Conservation (phyloP, 768 basidiomycete genomes). For the Exidia glandulosa region DNA sequence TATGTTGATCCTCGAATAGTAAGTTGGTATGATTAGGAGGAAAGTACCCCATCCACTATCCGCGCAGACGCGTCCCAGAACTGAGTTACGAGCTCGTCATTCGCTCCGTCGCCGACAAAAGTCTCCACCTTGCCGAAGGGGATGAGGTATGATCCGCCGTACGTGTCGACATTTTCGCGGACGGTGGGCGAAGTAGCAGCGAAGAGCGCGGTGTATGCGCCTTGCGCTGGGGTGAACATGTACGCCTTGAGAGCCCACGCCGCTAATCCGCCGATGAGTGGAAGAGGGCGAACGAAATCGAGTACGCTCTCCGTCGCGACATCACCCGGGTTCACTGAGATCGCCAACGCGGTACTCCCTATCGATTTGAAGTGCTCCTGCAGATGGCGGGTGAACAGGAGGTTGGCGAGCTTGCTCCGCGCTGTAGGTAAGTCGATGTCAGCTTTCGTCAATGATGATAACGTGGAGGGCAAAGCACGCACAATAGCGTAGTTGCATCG, state of each 20-base stretch:
- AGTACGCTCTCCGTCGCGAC: constrained; percentile 14
- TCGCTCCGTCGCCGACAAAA: constrained; percentile 3
- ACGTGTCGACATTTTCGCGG: constrained; percentile 10
- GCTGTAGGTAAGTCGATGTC: not conserved
- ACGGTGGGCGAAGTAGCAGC: constrained; percentile 11
- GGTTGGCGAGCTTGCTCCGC: not conserved
- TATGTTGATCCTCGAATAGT: too few relatives aligned
- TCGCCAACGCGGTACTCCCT: not conserved
- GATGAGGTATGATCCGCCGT: constrained; percentile 10
- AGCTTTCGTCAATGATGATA: not conserved
- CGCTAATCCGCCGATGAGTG: not conserved
- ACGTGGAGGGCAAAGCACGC: not conserved
- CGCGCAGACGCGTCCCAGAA: constrained; percentile 8
- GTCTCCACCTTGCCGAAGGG: constrained; percentile 8
- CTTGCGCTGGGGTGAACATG: constrained; percentile 4
- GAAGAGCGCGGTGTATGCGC: constrained; percentile 13
- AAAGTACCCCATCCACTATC: not conserved
- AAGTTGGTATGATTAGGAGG: too few relatives aligned
- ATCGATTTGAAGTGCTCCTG: not conserved
- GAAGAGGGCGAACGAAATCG: constrained; percentile 11
- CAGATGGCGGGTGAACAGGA: not conserved
- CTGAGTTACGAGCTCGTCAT: constrained; percentile 6
- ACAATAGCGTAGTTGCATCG: not conserved
- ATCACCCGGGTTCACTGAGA: constrained; percentile 8
- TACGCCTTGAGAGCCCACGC: not conserved